A percentile compares a stretch with the other conserved stretches of the same genome.
phyloP scores from a whole-genome alignment of 148 eudicot species.

The Heliosperma pusillum region DNA sequence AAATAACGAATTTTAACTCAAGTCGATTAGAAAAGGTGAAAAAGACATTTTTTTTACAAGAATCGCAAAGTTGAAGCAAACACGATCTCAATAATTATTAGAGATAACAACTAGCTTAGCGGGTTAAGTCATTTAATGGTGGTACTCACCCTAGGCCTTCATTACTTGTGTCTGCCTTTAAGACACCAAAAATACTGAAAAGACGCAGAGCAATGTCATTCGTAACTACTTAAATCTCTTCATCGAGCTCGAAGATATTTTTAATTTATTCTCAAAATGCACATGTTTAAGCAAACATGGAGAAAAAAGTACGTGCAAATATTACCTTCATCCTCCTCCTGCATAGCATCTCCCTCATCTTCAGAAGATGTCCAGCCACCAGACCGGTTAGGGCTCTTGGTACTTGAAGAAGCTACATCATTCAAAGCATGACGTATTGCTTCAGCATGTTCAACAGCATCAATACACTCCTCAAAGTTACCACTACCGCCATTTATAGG shows the following conservation, averaged over 20 bases:
- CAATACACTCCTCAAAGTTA: constrained; percentile 49
- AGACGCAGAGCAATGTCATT: background rate
- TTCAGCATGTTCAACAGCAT: constrained; percentile 57
- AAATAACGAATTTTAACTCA: constrained; percentile 4
- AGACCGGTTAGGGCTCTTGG: constrained; percentile 28
- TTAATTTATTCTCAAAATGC: background rate
- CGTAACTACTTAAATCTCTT: background rate
- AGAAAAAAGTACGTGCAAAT: constrained; percentile 1
- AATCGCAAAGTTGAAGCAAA: background rate
- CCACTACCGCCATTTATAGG: constrained; percentile 42
- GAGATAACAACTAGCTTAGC: background rate
- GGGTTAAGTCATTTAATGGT: background rate
- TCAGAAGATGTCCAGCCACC: constrained; percentile 81
- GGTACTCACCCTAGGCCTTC: background rate
- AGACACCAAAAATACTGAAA: background rate
- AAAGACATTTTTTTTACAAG: background rate
- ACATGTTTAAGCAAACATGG: background rate
- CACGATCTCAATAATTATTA: background rate
- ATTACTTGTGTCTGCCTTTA: background rate
- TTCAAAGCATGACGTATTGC: constrained; percentile 63
- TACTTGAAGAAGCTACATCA: constrained; percentile 71
- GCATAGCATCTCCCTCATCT: constrained; percentile 76
- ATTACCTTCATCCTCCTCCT: constrained; percentile 71
- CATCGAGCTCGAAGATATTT: background rate
- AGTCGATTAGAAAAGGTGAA: background rate